Conservation (phyloP, 2,329 filamentous ascomycete species). For the Arthroderma uncinatum region DNA sequence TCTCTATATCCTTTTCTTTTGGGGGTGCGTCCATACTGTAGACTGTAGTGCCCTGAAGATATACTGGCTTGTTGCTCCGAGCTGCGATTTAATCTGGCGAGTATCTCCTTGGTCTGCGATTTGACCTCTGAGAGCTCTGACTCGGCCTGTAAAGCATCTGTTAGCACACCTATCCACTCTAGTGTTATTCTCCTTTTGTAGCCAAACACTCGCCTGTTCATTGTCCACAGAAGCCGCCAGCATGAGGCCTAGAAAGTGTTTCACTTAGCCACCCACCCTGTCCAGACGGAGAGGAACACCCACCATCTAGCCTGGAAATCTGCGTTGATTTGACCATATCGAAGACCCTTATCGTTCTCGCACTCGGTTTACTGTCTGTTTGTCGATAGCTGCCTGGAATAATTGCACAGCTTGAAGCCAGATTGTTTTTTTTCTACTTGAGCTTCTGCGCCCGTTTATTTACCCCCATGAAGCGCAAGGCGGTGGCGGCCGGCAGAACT, state of each 20-base stretch:
- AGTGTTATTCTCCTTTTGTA: neutral
- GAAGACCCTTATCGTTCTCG: neutral
- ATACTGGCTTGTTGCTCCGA: slow-evolving; percentile 86
- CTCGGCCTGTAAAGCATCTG: slow-evolving; percentile 44
- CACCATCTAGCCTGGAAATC: slow-evolving; percentile 87
- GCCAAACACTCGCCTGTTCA: slow-evolving; percentile 48
- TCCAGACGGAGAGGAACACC: slow-evolving; percentile 17
- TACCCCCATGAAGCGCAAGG: slow-evolving; percentile 20
- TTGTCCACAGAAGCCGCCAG: slow-evolving; percentile 92
- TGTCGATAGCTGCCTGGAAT: neutral
- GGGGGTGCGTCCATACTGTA: slow-evolving; percentile 55
- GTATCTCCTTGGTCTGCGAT: slow-evolving; percentile 76
- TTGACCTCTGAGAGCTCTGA: slow-evolving; percentile 77
- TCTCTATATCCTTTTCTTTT: neutral
- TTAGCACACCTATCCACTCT: neutral
- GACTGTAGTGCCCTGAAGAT: slow-evolving; percentile 68
- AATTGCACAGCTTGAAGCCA: neutral
- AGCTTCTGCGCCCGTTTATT: no score
- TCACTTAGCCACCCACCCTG: slow-evolving; percentile 1
- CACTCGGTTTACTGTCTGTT: neutral
- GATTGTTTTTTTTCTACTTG: neutral
- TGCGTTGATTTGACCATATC: slow-evolving; percentile 82
- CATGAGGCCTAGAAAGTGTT: slow-evolving; percentile 59
- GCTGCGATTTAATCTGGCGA: slow-evolving; percentile 77
- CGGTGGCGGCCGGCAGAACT: slow-evolving; percentile 27